Percentiles rank a stretch among this genome's conserved stretches.
Conservation (phyloP, 2,329 filamentous ascomycete genomes). For the Arthrinium puccinioides region DNA sequence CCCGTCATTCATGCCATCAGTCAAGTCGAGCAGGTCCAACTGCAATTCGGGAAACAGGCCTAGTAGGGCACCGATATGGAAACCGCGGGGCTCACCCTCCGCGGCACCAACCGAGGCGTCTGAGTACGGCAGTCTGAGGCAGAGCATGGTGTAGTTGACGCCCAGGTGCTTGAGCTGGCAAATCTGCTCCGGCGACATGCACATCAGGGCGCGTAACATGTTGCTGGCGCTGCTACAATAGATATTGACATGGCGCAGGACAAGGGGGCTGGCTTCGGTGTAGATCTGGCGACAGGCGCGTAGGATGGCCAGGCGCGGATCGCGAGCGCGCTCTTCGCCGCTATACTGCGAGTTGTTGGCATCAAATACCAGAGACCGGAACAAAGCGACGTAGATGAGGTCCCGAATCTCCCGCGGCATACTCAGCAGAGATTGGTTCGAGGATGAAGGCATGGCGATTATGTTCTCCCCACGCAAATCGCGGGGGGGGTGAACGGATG, state of each 20-base stretch:
- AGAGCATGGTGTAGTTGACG: not conserved
- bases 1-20: not conserved
- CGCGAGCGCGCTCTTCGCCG: not conserved
- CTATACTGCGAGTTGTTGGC: not conserved
- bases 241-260: not conserved
- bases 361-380: not conserved
- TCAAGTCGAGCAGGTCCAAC: slow-evolving; percentile 1
- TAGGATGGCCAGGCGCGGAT: not conserved
- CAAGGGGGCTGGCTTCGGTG: slow-evolving; percentile 1
- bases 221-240: not conserved
- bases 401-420: not conserved
- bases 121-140: not conserved
- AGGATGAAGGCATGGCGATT: not conserved
- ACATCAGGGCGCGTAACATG: not conserved
- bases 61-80: not conserved
- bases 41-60: not conserved
- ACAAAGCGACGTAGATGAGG: not conserved
- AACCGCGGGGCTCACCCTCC: not conserved
- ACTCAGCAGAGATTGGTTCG: not conserved
- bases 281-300: not conserved
- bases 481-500: no score
- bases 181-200: not conserved
- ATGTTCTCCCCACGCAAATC: no score
- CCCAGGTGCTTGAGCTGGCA: not conserved
- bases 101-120: not conserved